Percentiles rank a stretch among this genome's conserved stretches.
Evolutionary conservation across 371 early-diverging fungal genomes (phyloP).

Genomic region (Mortierella sp.): DNA sequence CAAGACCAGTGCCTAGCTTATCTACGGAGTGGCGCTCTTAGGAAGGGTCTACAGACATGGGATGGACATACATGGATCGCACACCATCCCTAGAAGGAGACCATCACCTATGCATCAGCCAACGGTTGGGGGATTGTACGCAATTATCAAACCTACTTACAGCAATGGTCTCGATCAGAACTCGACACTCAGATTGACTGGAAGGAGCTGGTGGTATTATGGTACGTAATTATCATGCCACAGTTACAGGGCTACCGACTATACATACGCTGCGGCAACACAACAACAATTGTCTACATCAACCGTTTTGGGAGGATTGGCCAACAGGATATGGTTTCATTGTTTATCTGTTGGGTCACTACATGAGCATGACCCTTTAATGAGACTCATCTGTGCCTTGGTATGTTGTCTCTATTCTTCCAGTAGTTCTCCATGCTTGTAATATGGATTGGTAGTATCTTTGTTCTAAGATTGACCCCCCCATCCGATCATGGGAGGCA

Average conservation of each 20-base stretch:
- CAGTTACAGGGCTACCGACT: not conserved
- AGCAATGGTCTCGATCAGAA: slow-evolving; percentile 19
- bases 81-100: slow-evolving; percentile 5
- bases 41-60: not conserved
- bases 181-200: slow-evolving; percentile 23
- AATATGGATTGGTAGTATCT: no score
- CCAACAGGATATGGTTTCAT: not conserved
- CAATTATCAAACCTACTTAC: slow-evolving; percentile 2
- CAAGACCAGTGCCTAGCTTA: slow-evolving; percentile 1
- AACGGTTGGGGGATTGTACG: slow-evolving; percentile 40
- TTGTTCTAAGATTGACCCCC: no score
- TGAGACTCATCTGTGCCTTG: no score
- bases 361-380: no score
- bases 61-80: slow-evolving; percentile 13
- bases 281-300: not conserved
- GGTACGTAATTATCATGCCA: not conserved
- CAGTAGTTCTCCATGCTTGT: no score
- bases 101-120: slow-evolving; percentile 47
- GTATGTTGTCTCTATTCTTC: no score
- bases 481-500: no score
- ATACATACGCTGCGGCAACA: slow-evolving; percentile 6
- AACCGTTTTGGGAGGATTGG: slow-evolving; percentile 1
- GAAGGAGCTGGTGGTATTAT: not conserved
- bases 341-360: not conserved
- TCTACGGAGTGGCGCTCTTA: slow-evolving; percentile 2